Conservation (phyloP, 1,284 basidiomycete genomes). For the Xanthoconium separans region DNA sequence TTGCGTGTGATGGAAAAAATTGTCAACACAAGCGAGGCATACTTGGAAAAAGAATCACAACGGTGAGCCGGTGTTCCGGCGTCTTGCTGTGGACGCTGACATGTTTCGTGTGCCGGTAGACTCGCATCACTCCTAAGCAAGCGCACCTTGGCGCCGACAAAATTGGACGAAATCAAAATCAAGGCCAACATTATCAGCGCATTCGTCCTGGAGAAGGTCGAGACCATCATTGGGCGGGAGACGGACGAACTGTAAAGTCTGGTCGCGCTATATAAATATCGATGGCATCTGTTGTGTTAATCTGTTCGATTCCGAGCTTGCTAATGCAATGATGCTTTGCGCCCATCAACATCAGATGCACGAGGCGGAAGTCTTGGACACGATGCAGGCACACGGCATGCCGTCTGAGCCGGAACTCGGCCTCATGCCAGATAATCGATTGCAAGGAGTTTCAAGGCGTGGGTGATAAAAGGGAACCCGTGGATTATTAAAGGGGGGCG, state of each 20-base stretch:
- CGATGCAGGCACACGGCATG: conserved; percentile 27
- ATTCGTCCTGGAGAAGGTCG: conserved; percentile 55
- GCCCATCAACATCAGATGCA: conserved; percentile 1
- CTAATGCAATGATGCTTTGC: conserved; percentile 18
- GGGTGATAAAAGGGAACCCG: conserved; percentile 6
- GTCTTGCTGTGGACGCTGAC: conserved; percentile 4
- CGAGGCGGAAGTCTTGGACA: conserved; percentile 23
- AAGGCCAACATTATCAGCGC: conserved; percentile 86
- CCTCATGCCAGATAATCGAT: conserved; percentile 28
- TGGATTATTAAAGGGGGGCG: conserved; percentile 17
- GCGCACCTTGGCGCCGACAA: conserved; percentile 68
- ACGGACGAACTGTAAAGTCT: conserved; percentile 36
- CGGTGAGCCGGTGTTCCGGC: conserved; percentile 52
- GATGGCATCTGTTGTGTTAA: conserved; percentile 15
- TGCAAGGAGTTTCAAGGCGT: conserved; percentile 5
- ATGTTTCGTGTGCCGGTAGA: conserved; percentile 35
- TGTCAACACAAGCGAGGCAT: conserved; percentile 67
- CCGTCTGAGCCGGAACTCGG: conserved; percentile 23
- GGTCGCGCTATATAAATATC: conserved; percentile 14
- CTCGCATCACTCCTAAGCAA: conserved; percentile 71
- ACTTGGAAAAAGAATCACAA: conserved; percentile 84
- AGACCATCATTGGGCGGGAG: conserved; percentile 34
- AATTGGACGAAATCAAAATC: conserved; percentile 92
- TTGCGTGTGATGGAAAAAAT: conserved; percentile 91
- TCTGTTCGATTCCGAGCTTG: conserved; percentile 9